phyloP scores from a whole-genome alignment of 805 yeast species.

The Saccharomyces jurei region DNA sequence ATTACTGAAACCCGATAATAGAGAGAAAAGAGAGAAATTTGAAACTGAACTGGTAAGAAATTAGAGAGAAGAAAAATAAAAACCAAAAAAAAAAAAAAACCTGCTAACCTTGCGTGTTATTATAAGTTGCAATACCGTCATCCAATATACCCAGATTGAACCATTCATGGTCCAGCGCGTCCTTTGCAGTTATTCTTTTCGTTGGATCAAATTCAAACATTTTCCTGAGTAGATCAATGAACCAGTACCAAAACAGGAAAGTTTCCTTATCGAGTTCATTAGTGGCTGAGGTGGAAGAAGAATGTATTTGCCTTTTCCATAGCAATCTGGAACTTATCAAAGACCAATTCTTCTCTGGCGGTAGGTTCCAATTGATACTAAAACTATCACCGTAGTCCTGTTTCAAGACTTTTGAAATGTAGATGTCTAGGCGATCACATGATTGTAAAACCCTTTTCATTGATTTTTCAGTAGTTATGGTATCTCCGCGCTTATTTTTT shows the following conservation, averaged over 20 bases:
- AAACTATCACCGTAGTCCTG: slow-evolving; percentile 23
- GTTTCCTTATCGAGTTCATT: slow-evolving; percentile 42
- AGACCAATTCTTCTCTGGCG: slow-evolving; percentile 28
- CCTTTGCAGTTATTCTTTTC: slow-evolving; percentile 63
- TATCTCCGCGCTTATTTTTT: slow-evolving; percentile 21
- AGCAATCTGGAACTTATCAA: slow-evolving; percentile 13
- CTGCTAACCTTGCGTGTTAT: slow-evolving; percentile 2
- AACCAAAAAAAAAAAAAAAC: not conserved
- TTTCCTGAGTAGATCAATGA: slow-evolving; percentile 57
- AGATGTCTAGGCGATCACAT: slow-evolving; percentile 26
- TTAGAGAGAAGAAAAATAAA: not conserved
- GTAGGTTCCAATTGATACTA: slow-evolving; percentile 25
- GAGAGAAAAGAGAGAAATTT: not conserved
- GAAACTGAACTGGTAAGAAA: not conserved
- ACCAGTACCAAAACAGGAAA: slow-evolving; percentile 77
- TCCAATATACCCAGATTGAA: slow-evolving; percentile 55
- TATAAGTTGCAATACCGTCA: slow-evolving; percentile 37
- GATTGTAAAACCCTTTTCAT: slow-evolving; percentile 25
- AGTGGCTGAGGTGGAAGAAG: slow-evolving; percentile 1
- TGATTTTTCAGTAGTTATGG: slow-evolving; percentile 23
- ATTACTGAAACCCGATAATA: not conserved
- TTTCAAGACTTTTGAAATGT: slow-evolving; percentile 23
- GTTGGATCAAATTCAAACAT: slow-evolving; percentile 66
- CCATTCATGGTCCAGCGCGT: slow-evolving; percentile 79
- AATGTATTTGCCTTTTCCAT: slow-evolving; percentile 4